Conservation (phyloP, 2,329 filamentous ascomycete genomes). For the Monilinia laxa region DNA sequence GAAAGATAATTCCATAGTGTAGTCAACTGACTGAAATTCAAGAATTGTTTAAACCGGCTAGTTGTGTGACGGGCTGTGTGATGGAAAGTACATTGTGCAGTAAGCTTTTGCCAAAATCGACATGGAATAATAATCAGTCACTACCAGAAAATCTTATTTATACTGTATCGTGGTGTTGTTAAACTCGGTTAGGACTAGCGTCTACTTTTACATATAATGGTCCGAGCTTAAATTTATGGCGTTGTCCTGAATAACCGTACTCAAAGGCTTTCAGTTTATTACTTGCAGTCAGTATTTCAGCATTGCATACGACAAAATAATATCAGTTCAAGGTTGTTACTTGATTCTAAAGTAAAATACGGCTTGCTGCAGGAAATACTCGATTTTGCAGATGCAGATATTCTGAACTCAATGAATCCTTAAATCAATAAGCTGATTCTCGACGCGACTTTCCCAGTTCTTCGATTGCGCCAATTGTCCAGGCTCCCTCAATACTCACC, state of each 20-base stretch:
- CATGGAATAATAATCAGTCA: background rate
- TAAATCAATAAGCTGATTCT: slow-evolving; percentile 18
- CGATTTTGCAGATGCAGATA: slow-evolving; percentile 5
- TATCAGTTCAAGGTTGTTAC: background rate
- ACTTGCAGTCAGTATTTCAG: slow-evolving; percentile 5
- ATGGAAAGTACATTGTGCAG: background rate
- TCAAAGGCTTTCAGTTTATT: slow-evolving; percentile 18
- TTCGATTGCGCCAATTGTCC: slow-evolving; percentile 18
- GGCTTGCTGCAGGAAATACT: background rate
- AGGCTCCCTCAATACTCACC: slow-evolving; percentile 12
- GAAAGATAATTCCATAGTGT: slow-evolving; percentile 9
- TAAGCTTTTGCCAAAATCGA: background rate
- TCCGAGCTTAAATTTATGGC: slow-evolving; percentile 20
- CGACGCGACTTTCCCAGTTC: slow-evolving; percentile 22
- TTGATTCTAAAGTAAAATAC: background rate
- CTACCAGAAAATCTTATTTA: background rate
- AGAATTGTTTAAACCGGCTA: background rate
- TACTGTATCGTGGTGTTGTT: slow-evolving; percentile 8
- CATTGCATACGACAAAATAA: slow-evolving; percentile 4
- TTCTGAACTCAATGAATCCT: slow-evolving; percentile 11
- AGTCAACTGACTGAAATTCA: background rate
- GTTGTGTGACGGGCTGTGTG: background rate
- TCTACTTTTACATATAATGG: background rate
- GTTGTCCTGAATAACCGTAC: slow-evolving; percentile 14
- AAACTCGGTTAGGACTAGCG: slow-evolving; percentile 2